Evolutionary conservation across 1,284 basidiomycete species (phyloP).

Genomic region (Sanghuangporus weigelae): DNA sequence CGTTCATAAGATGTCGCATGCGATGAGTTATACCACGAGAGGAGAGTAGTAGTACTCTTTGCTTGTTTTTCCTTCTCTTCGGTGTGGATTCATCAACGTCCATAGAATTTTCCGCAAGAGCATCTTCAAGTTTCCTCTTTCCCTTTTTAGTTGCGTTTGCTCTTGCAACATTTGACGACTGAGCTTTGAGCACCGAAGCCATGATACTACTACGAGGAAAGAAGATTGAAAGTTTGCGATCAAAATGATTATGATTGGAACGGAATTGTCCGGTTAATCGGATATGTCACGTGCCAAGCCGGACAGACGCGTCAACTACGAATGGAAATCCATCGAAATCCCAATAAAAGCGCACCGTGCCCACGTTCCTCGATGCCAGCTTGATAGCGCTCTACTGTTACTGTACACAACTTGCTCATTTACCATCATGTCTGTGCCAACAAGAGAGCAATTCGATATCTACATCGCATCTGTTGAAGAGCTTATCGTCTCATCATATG

Average conservation of each 20-base stretch:
- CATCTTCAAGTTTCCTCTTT: conserved; percentile 61
- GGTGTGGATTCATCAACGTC: conserved; percentile 26
- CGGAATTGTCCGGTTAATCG: background rate
- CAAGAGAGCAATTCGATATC: conserved; percentile 64
- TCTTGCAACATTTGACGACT: conserved; percentile 52
- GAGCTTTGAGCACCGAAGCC: conserved; percentile 64
- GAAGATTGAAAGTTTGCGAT: background rate
- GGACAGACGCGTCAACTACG: background rate
- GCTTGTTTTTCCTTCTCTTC: conserved; percentile 75
- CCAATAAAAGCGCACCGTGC: background rate
- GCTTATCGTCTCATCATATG: conserved; percentile 53
- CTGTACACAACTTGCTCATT: background rate
- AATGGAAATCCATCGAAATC: background rate
- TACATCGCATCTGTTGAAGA: conserved; percentile 66
- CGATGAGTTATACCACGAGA: conserved; percentile 94
- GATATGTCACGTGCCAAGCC: background rate
- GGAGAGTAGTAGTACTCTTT: conserved; percentile 86
- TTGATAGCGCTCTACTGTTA: background rate
- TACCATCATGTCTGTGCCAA: conserved; percentile 28
- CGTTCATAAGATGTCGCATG: conserved; percentile 97
- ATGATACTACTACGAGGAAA: conserved; percentile 24
- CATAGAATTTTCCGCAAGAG: conserved; percentile 43
- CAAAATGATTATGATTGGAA: background rate
- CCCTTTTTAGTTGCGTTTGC: conserved; percentile 41
- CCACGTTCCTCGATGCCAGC: conserved; percentile 1